Base-by-base conservation (phyloP, 345 rosid genomes). In the Heritiera fomes region DNA sequence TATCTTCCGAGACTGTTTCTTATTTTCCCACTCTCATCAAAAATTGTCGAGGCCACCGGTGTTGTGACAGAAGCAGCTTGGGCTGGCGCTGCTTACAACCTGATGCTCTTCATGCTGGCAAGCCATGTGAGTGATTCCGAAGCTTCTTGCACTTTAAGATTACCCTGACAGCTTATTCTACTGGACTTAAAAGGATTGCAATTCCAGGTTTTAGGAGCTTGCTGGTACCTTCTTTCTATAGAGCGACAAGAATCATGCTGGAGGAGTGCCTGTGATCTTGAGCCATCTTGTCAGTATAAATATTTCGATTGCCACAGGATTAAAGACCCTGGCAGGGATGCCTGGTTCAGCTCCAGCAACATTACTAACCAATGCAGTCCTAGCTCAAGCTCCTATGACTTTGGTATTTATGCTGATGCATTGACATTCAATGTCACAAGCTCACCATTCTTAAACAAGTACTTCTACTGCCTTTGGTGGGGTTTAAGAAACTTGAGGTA, bases 391-490 rank as follows among this genome's bases (percentile, higher is more conserved):
- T 87, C 78, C 75, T 95, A 91, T 60, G 81, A 83, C 71, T 95
- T 95, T 43, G 97, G 98, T 59, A 93, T 95, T 47, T 95, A 86
- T 63, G 94, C 90, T 15, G 96, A 95, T 80, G 89, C 94, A 43
- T 79, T 91, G 81, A 83, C 86, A 38, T 87, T 82, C 28, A 81
- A 64, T 61, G 93, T 92, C 30, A 87, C 94, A 40, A 73, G 82
- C 23, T 74, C 98, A 34, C 81, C 88, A 0, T 95, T 95, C 88
- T 49, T 95, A 64, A 80, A 87, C 89, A 93, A 95, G 79, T 95
- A 92, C 88, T 95, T 93, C 45, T 92, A 92, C 83, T 92, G 96
- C 81, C 94, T 95, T 41, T 95, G 99, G 99, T 95, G 98, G 98
- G 99, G 99, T 14, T 80, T 95, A 66, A 92, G 80, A 87, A 95